Conservation (phyloP, 805 yeast species). For the Huiozyma sinensis region DNA sequence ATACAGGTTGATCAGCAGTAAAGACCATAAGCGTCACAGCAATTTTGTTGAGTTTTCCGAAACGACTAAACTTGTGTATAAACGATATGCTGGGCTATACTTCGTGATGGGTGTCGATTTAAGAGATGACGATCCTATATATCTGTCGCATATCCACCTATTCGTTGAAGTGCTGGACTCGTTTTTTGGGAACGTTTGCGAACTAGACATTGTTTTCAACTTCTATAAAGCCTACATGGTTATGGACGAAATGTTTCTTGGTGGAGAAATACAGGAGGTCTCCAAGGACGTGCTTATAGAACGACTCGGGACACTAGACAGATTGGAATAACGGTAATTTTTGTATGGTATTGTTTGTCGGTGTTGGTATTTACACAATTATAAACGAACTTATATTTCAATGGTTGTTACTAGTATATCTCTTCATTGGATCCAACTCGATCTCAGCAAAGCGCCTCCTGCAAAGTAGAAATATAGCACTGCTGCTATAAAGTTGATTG, state of each 20-base stretch:
- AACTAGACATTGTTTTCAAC: conserved; percentile 84
- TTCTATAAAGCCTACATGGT: conserved; percentile 75
- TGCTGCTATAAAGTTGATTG: too few relatives aligned
- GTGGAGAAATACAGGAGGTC: conserved; percentile 86
- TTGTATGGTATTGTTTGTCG: not conserved
- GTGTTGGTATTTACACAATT: not conserved
- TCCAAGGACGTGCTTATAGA: conserved; percentile 58
- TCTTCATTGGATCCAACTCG: too few relatives aligned
- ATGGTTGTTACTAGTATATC: too few relatives aligned
- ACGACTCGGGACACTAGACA: conserved; percentile 55
- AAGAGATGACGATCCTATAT: conserved; percentile 73
- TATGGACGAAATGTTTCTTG: conserved; percentile 77
- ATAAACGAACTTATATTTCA: too few relatives aligned
- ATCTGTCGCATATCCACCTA: conserved; percentile 74
- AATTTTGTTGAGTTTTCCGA: conserved; percentile 67
- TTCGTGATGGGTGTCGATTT: conserved; percentile 75
- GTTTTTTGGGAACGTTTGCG: conserved; percentile 85
- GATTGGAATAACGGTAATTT: conserved; percentile 30
- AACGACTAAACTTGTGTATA: conserved; percentile 59
- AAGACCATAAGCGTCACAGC: conserved; percentile 77
- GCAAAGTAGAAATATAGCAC: too few relatives aligned
- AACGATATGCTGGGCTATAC: conserved; percentile 86
- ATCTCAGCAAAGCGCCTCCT: too few relatives aligned
- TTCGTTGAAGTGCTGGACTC: conserved; percentile 82
- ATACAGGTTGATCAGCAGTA: conserved; percentile 66